A percentile compares a stretch with the other conserved stretches of the same genome.
These are phyloP conservation scores for Anthracocystis setariae DNA, from an alignment of 1,284 basidiomycete genomes.

Conservation along the genomic window DNA sequence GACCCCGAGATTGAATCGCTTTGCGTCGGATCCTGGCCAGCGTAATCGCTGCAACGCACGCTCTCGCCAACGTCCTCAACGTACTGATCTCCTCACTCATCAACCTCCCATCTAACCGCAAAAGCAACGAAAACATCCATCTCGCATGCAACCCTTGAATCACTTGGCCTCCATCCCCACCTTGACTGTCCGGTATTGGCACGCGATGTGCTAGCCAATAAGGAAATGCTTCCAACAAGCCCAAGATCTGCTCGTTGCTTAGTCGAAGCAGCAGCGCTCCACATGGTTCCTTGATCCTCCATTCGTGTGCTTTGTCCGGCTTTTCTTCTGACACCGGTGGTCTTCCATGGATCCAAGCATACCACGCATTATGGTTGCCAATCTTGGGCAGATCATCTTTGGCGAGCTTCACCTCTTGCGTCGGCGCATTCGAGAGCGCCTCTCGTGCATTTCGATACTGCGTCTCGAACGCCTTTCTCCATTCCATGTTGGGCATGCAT, in stretches of 20 bases:
- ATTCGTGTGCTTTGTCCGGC: slow-evolving; percentile 14
- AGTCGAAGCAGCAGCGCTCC: slow-evolving; percentile 22
- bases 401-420: slow-evolving; percentile 22
- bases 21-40: slow-evolving; percentile 51
- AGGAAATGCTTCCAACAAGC: slow-evolving; percentile 35
- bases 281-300: slow-evolving; percentile 29
- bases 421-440: slow-evolving; percentile 39
- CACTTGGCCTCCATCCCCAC: slow-evolving; percentile 59
- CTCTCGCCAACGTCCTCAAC: slow-evolving; percentile 80
- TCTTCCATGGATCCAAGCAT: slow-evolving; percentile 48
- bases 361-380: slow-evolving; percentile 37
- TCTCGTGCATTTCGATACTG: slow-evolving; percentile 42
- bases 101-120: slow-evolving; percentile 78
- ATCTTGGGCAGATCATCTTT: slow-evolving; percentile 38
- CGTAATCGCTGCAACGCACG: slow-evolving; percentile 73
- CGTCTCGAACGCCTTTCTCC: slow-evolving; percentile 27
- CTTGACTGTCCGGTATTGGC: slow-evolving; percentile 11
- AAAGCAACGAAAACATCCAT: slow-evolving; percentile 85
- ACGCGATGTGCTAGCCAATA: slow-evolving; percentile 45
- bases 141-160: slow-evolving; percentile 77
- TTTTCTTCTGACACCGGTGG: slow-evolving; percentile 16
- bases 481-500: slow-evolving; percentile 38
- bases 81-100: slow-evolving; percentile 81
- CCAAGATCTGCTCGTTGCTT: slow-evolving; percentile 43
- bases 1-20: slow-evolving; percentile 18